These are phyloP conservation scores for Scutellaria barbata DNA, from an alignment of 257 asterid species.

Conservation along the genomic window DNA sequence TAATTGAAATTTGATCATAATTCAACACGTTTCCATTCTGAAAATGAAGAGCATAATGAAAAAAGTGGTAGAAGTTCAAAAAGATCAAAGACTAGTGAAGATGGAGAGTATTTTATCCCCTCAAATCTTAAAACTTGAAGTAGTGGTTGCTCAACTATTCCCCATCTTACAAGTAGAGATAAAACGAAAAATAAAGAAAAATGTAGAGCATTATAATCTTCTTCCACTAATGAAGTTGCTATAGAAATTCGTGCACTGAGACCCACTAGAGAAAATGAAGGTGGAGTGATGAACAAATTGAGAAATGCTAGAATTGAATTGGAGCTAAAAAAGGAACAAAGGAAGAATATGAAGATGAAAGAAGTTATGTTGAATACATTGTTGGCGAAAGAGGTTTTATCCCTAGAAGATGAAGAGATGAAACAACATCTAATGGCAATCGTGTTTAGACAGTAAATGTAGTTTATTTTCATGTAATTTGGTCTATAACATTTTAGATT, in stretches of 20 bases:
- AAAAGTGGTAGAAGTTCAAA: constrained; percentile 1
- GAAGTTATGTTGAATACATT: background rate
- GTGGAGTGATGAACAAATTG: background rate
- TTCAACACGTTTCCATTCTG: background rate
- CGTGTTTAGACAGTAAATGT: background rate
- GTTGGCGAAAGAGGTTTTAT: background rate
- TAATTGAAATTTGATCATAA: background rate
- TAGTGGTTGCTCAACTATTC: background rate
- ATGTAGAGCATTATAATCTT: background rate
- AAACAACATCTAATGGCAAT: background rate
- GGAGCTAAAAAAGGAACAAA: background rate
- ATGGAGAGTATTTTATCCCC: background rate
- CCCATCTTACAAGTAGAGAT: background rate
- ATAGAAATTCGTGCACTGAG: background rate
- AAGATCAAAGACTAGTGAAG: constrained; percentile 7
- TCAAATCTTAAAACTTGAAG: background rate
- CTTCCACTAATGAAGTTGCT: background rate
- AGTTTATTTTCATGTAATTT: background rate
- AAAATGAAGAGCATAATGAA: background rate
- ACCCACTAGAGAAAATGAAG: background rate
- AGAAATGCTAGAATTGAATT: background rate
- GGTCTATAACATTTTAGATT: too few species aligned
- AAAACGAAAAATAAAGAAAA: background rate
- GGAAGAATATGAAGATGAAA: too few species aligned
- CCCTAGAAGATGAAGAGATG: background rate